Evolutionary conservation across 371 early-diverging fungal species (phyloP).

Genomic region (Mycotypha africana): DNA sequence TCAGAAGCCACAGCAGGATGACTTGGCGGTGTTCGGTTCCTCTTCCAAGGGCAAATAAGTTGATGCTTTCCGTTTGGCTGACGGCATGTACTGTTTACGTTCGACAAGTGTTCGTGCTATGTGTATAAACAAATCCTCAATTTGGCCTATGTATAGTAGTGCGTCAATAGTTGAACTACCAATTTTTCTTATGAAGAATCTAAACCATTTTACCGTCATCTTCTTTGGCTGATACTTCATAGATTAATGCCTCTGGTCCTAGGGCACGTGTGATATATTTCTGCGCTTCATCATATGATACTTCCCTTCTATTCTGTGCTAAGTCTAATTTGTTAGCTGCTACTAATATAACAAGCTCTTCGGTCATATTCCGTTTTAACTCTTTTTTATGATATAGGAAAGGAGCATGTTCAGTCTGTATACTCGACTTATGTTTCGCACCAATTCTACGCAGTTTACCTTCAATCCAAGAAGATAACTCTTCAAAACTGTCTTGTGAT

Average conservation of each 20-base stretch:
- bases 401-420: too few species aligned
- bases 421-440: background rate
- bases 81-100: conserved; percentile 41
- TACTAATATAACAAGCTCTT: conserved; percentile 63
- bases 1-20: conserved; percentile 35
- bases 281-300: conserved; percentile 51
- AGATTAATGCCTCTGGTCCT: conserved; percentile 54
- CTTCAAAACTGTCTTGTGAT: conserved; percentile 53
- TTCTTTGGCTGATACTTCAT: conserved; percentile 72
- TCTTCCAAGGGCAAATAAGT: conserved; percentile 27
- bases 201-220: conserved; percentile 56
- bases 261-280: conserved; percentile 55
- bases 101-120: conserved; percentile 56
- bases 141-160: conserved; percentile 40
- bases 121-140: conserved; percentile 60
- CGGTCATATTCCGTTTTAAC: conserved; percentile 66
- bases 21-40: conserved; percentile 27
- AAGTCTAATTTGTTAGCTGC: conserved; percentile 78
- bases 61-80: conserved; percentile 19
- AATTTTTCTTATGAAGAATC: background rate
- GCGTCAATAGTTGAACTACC: too few species aligned
- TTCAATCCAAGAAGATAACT: conserved; percentile 64
- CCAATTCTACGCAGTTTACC: conserved; percentile 15
- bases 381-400: conserved; percentile 25
- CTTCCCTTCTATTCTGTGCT: conserved; percentile 52